A percentile compares a stretch with the other conserved stretches of the same genome.
phyloP scores from a whole-genome alignment of 495 filamentous ascomycete species.

The Pyrenula massariospora region DNA sequence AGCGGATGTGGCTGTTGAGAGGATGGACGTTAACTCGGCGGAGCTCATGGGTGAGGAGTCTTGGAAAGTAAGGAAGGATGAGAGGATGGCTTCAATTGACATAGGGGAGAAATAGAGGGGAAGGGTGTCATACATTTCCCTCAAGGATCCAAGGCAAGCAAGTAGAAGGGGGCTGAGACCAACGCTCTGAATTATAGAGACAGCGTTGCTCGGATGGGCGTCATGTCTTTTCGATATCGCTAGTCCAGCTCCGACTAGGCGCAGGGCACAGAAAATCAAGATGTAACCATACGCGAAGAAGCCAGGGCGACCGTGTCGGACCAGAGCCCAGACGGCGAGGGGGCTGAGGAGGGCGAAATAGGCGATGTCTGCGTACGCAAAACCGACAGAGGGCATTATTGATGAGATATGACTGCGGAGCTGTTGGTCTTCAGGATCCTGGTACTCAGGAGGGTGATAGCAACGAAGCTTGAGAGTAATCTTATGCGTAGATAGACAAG shows the following conservation, averaged over 20 bases:
- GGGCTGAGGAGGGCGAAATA: constrained; percentile 21
- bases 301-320: constrained; percentile 20
- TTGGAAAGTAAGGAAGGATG: too few species aligned
- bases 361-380: constrained; percentile 13
- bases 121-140: constrained; percentile 24
- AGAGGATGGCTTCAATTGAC: too few species aligned
- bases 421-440: too few species aligned
- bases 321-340: constrained; percentile 17
- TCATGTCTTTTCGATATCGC: constrained; percentile 11
- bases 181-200: constrained; percentile 24
- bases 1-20: not conserved
- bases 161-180: constrained; percentile 33
- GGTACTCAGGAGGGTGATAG: too few species aligned
- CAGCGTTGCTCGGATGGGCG: constrained; percentile 8
- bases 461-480: not conserved
- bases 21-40: not conserved
- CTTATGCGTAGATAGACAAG: not conserved
- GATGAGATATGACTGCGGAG: too few species aligned
- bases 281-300: constrained; percentile 28
- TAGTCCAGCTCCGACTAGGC: constrained; percentile 22
- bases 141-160: constrained; percentile 20
- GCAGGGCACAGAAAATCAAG: constrained; percentile 22
- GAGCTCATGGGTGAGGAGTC: too few species aligned
- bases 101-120: not conserved
- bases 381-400: not conserved